Base-by-base conservation (phyloP, 805 yeast genomes). In the Barnettozyma pratensis region DNA sequence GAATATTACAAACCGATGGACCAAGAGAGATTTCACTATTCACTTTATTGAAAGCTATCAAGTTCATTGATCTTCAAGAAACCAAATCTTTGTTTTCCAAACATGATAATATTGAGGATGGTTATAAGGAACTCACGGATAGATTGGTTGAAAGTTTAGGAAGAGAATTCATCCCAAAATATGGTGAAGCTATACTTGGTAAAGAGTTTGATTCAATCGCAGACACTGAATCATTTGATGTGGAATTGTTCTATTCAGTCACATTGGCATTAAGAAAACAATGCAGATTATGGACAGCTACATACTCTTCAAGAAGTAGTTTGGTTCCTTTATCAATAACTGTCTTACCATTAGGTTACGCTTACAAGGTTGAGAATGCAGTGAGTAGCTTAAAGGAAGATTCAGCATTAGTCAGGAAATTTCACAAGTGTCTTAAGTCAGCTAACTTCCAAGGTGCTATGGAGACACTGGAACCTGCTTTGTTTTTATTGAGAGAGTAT, bases 401-500 rank as follows among this genome's bases (percentile, higher is more conserved):
- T 51, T 56, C 58, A 34, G 30, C 44, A 48, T 25, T 55, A 7
- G 60, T 69, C 29, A 50, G 55, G 1, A 38, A 47, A 7, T 59
- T 75, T 39, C 35, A 51, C 2, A 58, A 57, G 9, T 58, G 54
- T 7, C 51, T 68, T 35, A 37, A 50, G 8, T 30, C 38, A 0
- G 45, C 57, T 3, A 46, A 53, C 29, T 32, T 3, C 26, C 4
- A 14, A 6, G 25, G 11, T 2, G 5, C 11, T 3, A 32, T 41
- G 4, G n/a, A 12, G 4, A 26, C 35, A 7, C 71, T 66, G 50
- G 61, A 69, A 0, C 70, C 71, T 1, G 63, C 77, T 4, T 58
- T 82, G 11, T 67, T 66, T 25, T 53, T 83, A 42, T 59, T 85
- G 46, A 76, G 74, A 50, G 77, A 78, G 39, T 84, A 78, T 59